Percentiles rank a stretch among this genome's conserved stretches.
phyloP scores from a whole-genome alignment of 2,329 filamentous ascomycete species.

The Curvularia sp. region DNA sequence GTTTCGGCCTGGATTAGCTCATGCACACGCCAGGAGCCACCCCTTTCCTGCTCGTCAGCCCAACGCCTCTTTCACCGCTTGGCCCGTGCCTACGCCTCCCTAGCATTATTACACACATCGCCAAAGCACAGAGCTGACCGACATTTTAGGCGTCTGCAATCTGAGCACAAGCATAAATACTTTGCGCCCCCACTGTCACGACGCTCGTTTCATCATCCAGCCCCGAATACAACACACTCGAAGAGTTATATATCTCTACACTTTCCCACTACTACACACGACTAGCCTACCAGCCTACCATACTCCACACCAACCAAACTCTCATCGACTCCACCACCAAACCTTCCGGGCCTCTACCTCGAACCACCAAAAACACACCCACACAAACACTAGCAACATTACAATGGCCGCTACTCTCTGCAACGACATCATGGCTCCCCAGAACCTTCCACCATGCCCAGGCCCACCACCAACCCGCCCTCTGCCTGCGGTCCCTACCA shows the following conservation, averaged over 20 bases:
- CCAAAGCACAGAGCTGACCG: slow-evolving; percentile 53
- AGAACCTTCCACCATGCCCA: slow-evolving; percentile 57
- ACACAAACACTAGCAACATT: slow-evolving; percentile 16
- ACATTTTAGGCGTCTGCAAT: slow-evolving; percentile 49
- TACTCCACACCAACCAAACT: slow-evolving; percentile 23
- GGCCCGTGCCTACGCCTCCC: slow-evolving; percentile 48
- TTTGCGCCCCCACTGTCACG: slow-evolving; percentile 39
- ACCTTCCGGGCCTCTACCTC: slow-evolving; percentile 3
- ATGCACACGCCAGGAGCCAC: slow-evolving; percentile 50
- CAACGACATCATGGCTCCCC: slow-evolving; percentile 50
- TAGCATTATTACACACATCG: slow-evolving; percentile 51
- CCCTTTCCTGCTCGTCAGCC: slow-evolving; percentile 51
- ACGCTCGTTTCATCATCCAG: slow-evolving; percentile 47
- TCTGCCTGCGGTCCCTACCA: slow-evolving; percentile 56
- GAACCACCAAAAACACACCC: slow-evolving; percentile 14
- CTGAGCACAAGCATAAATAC: slow-evolving; percentile 53
- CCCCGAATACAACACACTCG: slow-evolving; percentile 28
- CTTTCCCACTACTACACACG: slow-evolving; percentile 15
- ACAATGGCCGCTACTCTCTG: slow-evolving; percentile 48
- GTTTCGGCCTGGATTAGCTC: slow-evolving; percentile 48
- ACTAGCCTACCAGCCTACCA: slow-evolving; percentile 10
- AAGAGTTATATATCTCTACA: slow-evolving; percentile 32
- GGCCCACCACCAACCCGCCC: slow-evolving; percentile 58
- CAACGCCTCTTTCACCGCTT: slow-evolving; percentile 52
- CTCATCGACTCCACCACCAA: slow-evolving; percentile 10